Conservation (phyloP, 495 filamentous ascomycete species). For the Pseudotulostoma volvatum region DNA sequence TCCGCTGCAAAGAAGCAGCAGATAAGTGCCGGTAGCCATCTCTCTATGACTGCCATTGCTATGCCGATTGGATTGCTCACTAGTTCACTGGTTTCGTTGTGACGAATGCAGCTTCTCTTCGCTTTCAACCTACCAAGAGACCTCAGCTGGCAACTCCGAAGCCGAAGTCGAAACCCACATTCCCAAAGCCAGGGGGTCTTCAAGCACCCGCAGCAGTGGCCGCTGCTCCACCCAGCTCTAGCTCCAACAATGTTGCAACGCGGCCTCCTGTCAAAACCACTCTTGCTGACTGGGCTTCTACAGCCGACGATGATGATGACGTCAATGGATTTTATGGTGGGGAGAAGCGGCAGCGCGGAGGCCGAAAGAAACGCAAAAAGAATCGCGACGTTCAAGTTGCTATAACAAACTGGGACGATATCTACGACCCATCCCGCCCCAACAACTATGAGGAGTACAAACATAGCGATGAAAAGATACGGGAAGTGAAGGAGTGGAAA, state of each 20-base stretch:
- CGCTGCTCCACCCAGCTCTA: constrained; percentile 11
- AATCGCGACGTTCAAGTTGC: constrained; percentile 40
- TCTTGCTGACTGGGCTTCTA: constrained; percentile 70
- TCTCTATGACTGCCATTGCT: constrained; percentile 9
- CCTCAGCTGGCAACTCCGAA: constrained; percentile 58
- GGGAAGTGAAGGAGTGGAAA: constrained; percentile 78
- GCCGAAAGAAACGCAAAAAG: constrained; percentile 81
- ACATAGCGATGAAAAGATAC: constrained; percentile 66
- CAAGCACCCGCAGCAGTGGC: constrained; percentile 8
- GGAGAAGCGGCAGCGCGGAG: constrained; percentile 58
- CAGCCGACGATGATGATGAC: constrained; percentile 57
- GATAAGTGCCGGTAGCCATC: constrained; percentile 53
- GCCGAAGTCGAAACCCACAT: constrained; percentile 41
- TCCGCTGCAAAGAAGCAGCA: constrained; percentile 50
- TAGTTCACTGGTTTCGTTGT: constrained; percentile 15
- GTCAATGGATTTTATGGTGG: constrained; percentile 43
- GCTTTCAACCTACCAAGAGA: constrained; percentile 73
- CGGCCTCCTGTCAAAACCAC: constrained; percentile 39
- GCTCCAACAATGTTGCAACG: constrained; percentile 10
- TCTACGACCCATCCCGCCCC: constrained; percentile 73
- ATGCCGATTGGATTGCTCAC: constrained; percentile 34
- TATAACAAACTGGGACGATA: constrained; percentile 78
- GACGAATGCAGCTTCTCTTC: constrained; percentile 43
- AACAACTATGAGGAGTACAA: constrained; percentile 81
- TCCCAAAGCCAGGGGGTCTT: constrained; percentile 28